These are phyloP conservation scores for Myochromella boudieri DNA, from an alignment of 768 basidiomycete genomes.

Conservation along the genomic window DNA sequence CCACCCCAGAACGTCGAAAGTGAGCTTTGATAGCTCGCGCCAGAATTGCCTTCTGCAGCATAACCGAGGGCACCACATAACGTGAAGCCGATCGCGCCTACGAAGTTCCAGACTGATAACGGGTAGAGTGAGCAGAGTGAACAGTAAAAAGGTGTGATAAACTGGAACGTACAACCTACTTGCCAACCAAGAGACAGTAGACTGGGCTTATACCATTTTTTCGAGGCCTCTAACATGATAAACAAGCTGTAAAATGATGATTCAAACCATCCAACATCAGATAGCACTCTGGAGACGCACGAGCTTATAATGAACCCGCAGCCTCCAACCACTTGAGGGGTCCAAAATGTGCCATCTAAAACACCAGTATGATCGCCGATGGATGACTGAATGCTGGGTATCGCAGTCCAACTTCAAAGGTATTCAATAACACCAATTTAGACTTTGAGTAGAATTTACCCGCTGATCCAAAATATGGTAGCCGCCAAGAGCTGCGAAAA, in stretches of 20 bases:
- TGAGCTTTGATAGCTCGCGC: conserved; percentile 50
- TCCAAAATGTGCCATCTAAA: conserved; percentile 55
- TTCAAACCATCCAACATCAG: background rate
- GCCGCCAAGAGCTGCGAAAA: conserved; percentile 55
- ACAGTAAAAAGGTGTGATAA: background rate
- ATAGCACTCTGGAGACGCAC: conserved; percentile 21
- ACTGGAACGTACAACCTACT: conserved; percentile 35
- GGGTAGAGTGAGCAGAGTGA: background rate
- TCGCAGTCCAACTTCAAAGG: conserved; percentile 31
- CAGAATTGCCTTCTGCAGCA: conserved; percentile 25
- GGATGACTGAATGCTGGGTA: conserved; percentile 33
- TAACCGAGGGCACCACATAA: conserved; percentile 60
- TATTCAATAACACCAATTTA: conserved; percentile 12
- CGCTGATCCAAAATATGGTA: conserved; percentile 62
- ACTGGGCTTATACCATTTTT: conserved; percentile 51
- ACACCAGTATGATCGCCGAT: conserved; percentile 27
- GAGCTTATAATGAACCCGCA: conserved; percentile 54
- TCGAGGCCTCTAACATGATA: conserved; percentile 54
- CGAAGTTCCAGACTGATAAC: conserved; percentile 62
- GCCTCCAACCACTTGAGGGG: conserved; percentile 64
- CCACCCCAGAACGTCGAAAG: conserved; percentile 58
- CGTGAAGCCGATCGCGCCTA: conserved; percentile 59
- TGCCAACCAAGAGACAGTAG: conserved; percentile 54
- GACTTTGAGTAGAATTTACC: conserved; percentile 22
- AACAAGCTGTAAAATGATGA: conserved; percentile 16